These are phyloP conservation scores for Phyllostachys edulis DNA, from an alignment of 176 grass and related monocot species.

Conservation along the genomic window DNA sequence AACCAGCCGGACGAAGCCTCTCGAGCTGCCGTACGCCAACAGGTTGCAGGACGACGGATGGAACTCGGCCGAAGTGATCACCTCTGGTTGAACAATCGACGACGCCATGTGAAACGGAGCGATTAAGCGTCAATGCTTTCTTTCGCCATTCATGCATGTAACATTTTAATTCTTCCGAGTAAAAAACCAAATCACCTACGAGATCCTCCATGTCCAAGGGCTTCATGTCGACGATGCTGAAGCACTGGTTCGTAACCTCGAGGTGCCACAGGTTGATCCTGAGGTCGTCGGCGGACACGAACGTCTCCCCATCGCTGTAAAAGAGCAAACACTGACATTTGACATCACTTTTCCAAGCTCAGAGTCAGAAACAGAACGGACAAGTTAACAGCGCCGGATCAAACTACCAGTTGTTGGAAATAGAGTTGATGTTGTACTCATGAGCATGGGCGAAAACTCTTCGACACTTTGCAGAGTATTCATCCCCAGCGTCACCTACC, in stretches of 20 bases:
- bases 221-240: slow-evolving; percentile 54
- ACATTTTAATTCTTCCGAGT: not conserved
- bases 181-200: slow-evolving; percentile 58
- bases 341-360: not conserved
- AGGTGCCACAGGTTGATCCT: slow-evolving; percentile 64
- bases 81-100: slow-evolving; percentile 38
- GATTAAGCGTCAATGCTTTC: not conserved
- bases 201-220: slow-evolving; percentile 60
- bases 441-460: slow-evolving; percentile 46
- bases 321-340: not conserved
- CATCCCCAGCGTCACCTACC: slow-evolving; percentile 17
- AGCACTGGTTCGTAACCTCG: slow-evolving; percentile 51
- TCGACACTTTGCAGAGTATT: slow-evolving; percentile 35
- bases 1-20: slow-evolving; percentile 59
- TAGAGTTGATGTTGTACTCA: slow-evolving; percentile 51
- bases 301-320: slow-evolving; percentile 54
- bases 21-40: slow-evolving; percentile 61
- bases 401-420: slow-evolving; percentile 51
- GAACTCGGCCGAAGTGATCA: slow-evolving; percentile 68
- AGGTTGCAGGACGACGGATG: slow-evolving; percentile 58
- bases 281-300: slow-evolving; percentile 59
- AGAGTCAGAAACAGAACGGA: not conserved
- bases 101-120: not conserved
- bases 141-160: not conserved
- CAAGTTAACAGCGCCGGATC: not conserved